phyloP scores from a whole-genome alignment of 2,329 filamentous ascomycete genomes.

The Aspergillus sojae region DNA sequence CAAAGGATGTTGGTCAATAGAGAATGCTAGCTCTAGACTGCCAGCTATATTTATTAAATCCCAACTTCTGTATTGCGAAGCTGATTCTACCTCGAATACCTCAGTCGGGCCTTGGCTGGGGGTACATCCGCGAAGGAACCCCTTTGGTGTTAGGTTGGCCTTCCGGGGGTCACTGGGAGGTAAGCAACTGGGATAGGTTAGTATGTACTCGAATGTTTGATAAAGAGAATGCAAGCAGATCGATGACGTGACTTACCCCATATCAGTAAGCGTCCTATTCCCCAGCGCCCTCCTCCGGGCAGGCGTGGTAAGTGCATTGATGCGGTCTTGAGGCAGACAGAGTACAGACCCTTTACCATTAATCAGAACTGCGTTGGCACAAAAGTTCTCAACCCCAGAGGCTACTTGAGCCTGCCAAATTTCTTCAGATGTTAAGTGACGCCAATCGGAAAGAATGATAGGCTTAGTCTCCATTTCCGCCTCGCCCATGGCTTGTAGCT shows the following conservation, averaged over 20 bases:
- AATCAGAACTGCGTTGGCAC: slow-evolving; percentile 63
- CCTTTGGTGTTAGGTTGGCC: slow-evolving; percentile 19
- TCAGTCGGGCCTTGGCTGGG: slow-evolving; percentile 30
- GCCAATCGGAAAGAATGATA: slow-evolving; percentile 60
- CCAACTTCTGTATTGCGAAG: slow-evolving; percentile 38
- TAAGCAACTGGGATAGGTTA: slow-evolving; percentile 25
- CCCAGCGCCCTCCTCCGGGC: slow-evolving; percentile 19
- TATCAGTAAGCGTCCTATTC: slow-evolving; percentile 28
- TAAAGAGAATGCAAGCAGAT: background rate
- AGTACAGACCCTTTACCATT: slow-evolving; percentile 56
- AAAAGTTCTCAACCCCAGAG: slow-evolving; percentile 48
- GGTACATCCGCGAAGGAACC: slow-evolving; percentile 28
- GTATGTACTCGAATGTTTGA: background rate
- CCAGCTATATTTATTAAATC: slow-evolving; percentile 43
- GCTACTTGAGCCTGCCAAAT: slow-evolving; percentile 35
- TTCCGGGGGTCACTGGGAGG: slow-evolving; percentile 26
- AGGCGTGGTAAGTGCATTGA: slow-evolving; percentile 37
- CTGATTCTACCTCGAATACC: slow-evolving; percentile 36
- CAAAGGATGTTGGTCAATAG: slow-evolving; percentile 50
- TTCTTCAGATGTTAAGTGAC: slow-evolving; percentile 55
- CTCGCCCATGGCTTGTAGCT: slow-evolving; percentile 47
- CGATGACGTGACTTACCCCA: slow-evolving; percentile 24
- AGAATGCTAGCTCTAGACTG: slow-evolving; percentile 36
- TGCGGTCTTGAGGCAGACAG: slow-evolving; percentile 25
- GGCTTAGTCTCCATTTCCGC: slow-evolving; percentile 54